A percentile compares a stretch with the other conserved stretches of the same genome.
Conservation (phyloP, 306 rosid genomes). For the Alnus rubra region DNA sequence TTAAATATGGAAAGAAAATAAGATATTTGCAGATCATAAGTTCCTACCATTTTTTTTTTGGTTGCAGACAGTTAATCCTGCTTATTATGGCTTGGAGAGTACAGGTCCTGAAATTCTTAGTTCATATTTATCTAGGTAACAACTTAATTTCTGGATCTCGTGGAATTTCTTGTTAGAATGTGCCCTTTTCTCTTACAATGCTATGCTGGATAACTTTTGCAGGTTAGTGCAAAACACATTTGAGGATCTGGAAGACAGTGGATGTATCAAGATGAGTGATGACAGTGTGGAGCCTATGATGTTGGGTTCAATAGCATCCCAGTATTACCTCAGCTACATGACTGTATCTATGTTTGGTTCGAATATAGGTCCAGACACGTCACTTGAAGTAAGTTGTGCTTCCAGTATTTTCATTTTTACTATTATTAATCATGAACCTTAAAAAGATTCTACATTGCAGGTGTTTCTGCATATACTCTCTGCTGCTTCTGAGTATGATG, state of each 20-base stretch:
- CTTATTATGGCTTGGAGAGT: constrained; percentile 87
- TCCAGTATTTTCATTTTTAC: constrained; percentile 15
- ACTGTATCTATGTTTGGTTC: constrained; percentile 95
- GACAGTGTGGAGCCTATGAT: constrained; percentile 70
- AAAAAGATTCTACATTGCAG: constrained; percentile 36
- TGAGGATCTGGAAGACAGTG: constrained; percentile 98
- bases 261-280: constrained; percentile 82
- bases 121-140: constrained; percentile 84
- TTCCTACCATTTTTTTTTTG: constrained; percentile 12
- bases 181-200: constrained; percentile 9
- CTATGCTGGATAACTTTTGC: constrained; percentile 34
- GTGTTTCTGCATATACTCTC: constrained; percentile 87
- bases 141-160: constrained; percentile 21
- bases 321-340: constrained; percentile 90
- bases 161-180: constrained; percentile 8
- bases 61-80: constrained; percentile 88
- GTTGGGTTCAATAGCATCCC: constrained; percentile 94
- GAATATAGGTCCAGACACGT: constrained; percentile 83
- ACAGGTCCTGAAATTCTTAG: constrained; percentile 69
- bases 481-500: constrained; percentile 90
- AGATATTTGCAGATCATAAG: constrained; percentile 9
- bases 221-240: constrained; percentile 80
- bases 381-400: constrained; percentile 72
- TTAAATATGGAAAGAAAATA: background rate
- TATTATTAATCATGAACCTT: constrained; percentile 9